Evolutionary conservation across 208 protist species (phyloP), one percentile per base, ranked within the genome.

Genomic region (Trypanosoma vivax): DNA sequence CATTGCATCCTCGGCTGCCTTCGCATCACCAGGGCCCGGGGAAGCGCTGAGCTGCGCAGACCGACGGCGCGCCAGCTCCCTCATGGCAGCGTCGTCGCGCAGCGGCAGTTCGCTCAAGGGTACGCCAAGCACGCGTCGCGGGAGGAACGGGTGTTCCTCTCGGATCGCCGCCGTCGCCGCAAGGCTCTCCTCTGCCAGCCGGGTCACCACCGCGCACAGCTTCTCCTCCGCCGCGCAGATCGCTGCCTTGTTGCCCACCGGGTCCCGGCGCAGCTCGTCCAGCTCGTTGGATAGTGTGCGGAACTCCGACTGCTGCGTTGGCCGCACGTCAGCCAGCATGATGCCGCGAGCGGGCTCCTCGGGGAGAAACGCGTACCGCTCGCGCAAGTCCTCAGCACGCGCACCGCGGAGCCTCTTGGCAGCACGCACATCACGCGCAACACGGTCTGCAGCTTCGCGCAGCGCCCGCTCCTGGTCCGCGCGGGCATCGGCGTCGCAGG

Each of bases 281-380:
- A 43, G 39, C n/a, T 43, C 10, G 23, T 43, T 43, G 10, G 39
- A 43, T 6, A 43, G 39, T 9, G 6, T 18, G n/a, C 39, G 39
- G 39, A 43, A 43, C 39, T 43, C 39, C 39, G 6, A 19, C 5
- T 43, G 39, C n/a, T 43, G 39, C 6, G 39, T 18, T 9, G 39
- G 39, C 5, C 39, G 39, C 39, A 43, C 39, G n/a, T 43, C 39
- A 9, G n/a, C 39, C 6, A 43, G 39, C n/a, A 7, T 9, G 5
- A 43, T 18, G n/a, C 39, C 39, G 23, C n/a, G 10, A 11, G 23
- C 39, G 23, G 39, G 39, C 39, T 43, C 39, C 9, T 43, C 39
- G 39, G 39, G 39, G 16, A 43, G n/a, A 19, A 43, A 43, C 39
- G 39, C 16, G 39, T 43, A 43, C 6, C 39, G 39, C 39, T 43